phyloP scores from a whole-genome alignment of 2,329 filamentous ascomycete genomes.

The Claviceps capensis region DNA sequence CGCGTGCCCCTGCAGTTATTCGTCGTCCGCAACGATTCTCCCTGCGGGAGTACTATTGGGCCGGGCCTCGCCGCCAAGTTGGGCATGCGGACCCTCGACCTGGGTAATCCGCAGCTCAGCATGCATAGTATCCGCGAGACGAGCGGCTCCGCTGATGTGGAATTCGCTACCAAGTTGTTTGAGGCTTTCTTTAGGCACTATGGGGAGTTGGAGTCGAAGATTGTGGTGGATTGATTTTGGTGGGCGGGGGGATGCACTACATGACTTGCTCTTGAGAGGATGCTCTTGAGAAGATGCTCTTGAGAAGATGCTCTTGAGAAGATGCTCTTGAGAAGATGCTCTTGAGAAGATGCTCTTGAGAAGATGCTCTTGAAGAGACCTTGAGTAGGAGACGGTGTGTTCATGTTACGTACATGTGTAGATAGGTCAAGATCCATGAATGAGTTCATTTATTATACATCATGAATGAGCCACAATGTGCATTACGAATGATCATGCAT shows the following conservation, averaged over 20 bases:
- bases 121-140: constrained; percentile 98
- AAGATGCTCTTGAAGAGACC: too few relatives aligned
- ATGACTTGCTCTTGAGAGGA: background rate
- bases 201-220: constrained; percentile 67
- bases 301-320: too few relatives aligned
- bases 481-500: too few relatives aligned
- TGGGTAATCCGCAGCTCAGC: constrained; percentile 86
- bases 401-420: too few relatives aligned
- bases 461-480: too few relatives aligned
- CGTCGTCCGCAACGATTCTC: constrained; percentile 88
- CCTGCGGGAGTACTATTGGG: constrained; percentile 91
- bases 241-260: background rate
- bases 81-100: constrained; percentile 76
- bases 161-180: constrained; percentile 74
- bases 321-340: too few relatives aligned
- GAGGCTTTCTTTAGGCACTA: constrained; percentile 77
- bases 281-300: too few relatives aligned
- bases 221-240: constrained; percentile 56
- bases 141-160: constrained; percentile 75
- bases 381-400: too few relatives aligned
- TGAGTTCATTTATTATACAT: too few relatives aligned
- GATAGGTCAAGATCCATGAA: too few relatives aligned
- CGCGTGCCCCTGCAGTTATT: constrained; percentile 88
- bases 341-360: too few relatives aligned
- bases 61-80: constrained; percentile 87